phyloP scores from a whole-genome alignment of 148 eudicot genomes.

The Arctostaphylos glauca region DNA sequence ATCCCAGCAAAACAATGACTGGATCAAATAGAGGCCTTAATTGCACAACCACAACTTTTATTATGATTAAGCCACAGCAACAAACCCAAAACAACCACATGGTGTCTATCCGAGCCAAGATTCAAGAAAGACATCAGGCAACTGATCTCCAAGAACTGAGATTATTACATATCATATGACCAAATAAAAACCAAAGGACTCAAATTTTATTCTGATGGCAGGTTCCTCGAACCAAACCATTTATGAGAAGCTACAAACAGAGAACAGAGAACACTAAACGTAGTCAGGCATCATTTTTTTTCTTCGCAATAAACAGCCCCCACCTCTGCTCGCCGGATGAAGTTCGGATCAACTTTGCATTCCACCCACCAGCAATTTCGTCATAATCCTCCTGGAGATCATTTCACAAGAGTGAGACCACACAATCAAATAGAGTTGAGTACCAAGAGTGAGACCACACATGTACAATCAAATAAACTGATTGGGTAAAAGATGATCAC shows the following conservation, averaged over 20 bases:
- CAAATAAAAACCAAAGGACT: background rate
- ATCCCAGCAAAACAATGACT: background rate
- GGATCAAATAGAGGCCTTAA: background rate
- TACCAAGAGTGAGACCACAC: background rate
- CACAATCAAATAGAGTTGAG: background rate
- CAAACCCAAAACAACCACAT: background rate
- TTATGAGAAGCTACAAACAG: background rate
- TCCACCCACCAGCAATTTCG: slow-evolving; percentile 91
- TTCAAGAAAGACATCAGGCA: background rate
- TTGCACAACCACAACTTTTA: background rate
- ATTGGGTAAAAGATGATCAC: slow-evolving; percentile 11
- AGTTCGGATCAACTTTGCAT: slow-evolving; percentile 68
- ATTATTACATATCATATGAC: background rate
- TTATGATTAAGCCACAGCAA: background rate
- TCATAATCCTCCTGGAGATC: slow-evolving; percentile 62
- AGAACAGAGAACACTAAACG: background rate
- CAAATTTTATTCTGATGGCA: slow-evolving; percentile 12
- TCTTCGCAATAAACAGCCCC: slow-evolving; percentile 85
- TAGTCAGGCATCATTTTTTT: slow-evolving; percentile 25
- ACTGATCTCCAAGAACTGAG: background rate
- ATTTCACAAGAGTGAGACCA: background rate
- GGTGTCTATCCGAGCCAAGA: background rate
- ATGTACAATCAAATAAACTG: background rate
- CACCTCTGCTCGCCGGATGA: slow-evolving; percentile 86
- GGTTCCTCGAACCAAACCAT: background rate